A percentile compares a stretch with the other conserved stretches of the same genome.
phyloP scores from a whole-genome alignment of 176 grass and related monocot species.

The Aegilops bicornis region DNA sequence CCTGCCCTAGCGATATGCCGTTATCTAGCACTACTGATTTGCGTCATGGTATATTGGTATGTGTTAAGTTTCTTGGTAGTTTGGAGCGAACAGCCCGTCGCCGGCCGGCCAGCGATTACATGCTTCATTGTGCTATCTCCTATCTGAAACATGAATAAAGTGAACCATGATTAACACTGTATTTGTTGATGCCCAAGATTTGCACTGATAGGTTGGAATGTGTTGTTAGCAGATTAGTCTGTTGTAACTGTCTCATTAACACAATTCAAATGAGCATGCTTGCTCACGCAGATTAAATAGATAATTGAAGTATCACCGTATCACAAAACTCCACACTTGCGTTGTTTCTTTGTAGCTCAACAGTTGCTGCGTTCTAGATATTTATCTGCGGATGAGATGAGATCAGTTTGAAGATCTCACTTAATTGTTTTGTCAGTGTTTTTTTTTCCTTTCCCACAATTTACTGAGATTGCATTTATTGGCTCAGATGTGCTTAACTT shows the following conservation, averaged over 20 bases:
- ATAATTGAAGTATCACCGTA: not conserved
- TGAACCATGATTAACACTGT: not conserved
- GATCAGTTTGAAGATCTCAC: not conserved
- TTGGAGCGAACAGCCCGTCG: not conserved
- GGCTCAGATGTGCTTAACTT: not conserved
- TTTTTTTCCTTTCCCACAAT: not conserved
- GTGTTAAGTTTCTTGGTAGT: not conserved
- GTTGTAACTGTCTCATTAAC: not conserved
- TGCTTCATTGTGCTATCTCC: not conserved
- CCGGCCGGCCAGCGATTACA: not conserved
- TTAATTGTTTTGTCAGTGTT: not conserved
- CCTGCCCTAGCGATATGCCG: not conserved
- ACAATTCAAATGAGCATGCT: not conserved
- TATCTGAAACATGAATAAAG: not conserved
- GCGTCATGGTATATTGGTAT: not conserved
- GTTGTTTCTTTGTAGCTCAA: not conserved
- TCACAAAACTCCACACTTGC: not conserved
- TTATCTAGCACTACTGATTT: not conserved
- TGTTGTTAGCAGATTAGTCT: conserved; percentile 5
- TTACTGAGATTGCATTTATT: not conserved
- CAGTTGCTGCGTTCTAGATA: not conserved
- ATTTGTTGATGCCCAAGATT: not conserved
- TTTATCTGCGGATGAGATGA: not conserved
- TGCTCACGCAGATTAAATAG: not conserved
- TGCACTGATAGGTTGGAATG: not conserved